Base-by-base conservation (phyloP, 768 basidiomycete genomes). In the Coprinellus aureogranulatus region DNA sequence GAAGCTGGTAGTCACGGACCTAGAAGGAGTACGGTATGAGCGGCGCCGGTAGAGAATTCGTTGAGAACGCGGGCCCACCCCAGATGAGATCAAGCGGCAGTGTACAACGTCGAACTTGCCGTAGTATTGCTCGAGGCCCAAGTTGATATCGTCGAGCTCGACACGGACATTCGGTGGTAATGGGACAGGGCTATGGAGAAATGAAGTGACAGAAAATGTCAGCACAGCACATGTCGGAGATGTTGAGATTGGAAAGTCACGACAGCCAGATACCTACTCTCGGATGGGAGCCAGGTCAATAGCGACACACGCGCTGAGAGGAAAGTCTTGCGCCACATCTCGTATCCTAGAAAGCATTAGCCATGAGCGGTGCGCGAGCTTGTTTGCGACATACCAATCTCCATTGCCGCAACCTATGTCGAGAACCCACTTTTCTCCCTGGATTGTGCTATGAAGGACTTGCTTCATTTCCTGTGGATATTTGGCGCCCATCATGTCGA, bases 371-470 rank as follows among this genome's bases (percentile, higher is more conserved):
- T n/a, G 4, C 18, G 27, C 30, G 16, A 3, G 40, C 39, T 39
- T 9, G 12, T 18, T 51, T 25, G 22, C 47, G 53, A 48, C 45
- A 58, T 61, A 89, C 90, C 90, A 92, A 61, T 78, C 82, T 47
- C 89, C 90, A 61, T 85, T 88, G 16, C 90, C 90, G 65, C 90
- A 90, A 6, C 90, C 90, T 23, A 92, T 77, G 70, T 92, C 90
- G 16, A 92, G 75, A 50, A 81, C 76, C 4, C 83, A 74, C 68
- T 90, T 91, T 25, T 70, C 81, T 18, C 82, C 83, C 6, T 80
- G 76, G 16, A 31, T 47, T 14, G 23, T 41, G 27, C 56, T 58
- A 23, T 55, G 22, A 77, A 92, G 79, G 53, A 90, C 70, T 46
- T 84, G 75, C 18, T 70, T 64, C 62, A 92, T 69, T 4, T 79